Conservation (phyloP, 1,284 basidiomycete genomes). For the Malassezia vespertilionis region DNA sequence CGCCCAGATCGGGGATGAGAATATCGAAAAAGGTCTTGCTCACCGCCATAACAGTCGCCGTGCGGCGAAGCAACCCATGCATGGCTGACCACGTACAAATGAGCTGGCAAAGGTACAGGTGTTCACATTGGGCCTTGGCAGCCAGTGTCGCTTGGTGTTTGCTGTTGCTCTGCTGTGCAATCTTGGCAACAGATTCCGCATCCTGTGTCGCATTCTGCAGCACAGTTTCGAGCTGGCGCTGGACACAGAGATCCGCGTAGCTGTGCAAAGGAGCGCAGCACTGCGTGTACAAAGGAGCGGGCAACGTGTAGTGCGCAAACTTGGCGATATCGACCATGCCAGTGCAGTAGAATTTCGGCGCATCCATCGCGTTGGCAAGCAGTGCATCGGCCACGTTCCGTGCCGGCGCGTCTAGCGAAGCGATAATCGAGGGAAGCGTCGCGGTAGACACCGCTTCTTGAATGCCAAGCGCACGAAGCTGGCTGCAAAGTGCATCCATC, state of each 20-base stretch:
- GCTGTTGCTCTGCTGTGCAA: conserved; percentile 64
- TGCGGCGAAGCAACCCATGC: not conserved
- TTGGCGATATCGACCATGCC: conserved; percentile 99
- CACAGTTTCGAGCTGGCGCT: conserved; percentile 90
- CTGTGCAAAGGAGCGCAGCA: conserved; percentile 58
- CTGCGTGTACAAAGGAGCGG: conserved; percentile 85
- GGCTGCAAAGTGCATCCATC: conserved; percentile 20
- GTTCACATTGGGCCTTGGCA: conserved; percentile 89
- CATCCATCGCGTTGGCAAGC: conserved; percentile 74
- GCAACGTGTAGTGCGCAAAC: conserved; percentile 86
- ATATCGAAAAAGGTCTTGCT: conserved; percentile 94
- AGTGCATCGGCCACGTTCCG: conserved; percentile 67
- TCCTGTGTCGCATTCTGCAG: conserved; percentile 59
- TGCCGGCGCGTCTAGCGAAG: conserved; percentile 56
- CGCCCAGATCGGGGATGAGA: conserved; percentile 79
- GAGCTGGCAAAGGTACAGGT: conserved; percentile 85
- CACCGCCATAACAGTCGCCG: conserved; percentile 83
- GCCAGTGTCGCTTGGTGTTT: conserved; percentile 79
- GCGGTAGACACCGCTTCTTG: conserved; percentile 71
- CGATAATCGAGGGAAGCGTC: conserved; percentile 71
- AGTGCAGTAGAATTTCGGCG: conserved; percentile 93
- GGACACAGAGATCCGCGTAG: conserved; percentile 88
- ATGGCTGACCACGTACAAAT: conserved; percentile 69
- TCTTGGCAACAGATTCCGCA: conserved; percentile 88
- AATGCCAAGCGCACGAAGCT: conserved; percentile 64